Conservation (phyloP, 129 eudicot species). For the Tagetes erecta region DNA sequence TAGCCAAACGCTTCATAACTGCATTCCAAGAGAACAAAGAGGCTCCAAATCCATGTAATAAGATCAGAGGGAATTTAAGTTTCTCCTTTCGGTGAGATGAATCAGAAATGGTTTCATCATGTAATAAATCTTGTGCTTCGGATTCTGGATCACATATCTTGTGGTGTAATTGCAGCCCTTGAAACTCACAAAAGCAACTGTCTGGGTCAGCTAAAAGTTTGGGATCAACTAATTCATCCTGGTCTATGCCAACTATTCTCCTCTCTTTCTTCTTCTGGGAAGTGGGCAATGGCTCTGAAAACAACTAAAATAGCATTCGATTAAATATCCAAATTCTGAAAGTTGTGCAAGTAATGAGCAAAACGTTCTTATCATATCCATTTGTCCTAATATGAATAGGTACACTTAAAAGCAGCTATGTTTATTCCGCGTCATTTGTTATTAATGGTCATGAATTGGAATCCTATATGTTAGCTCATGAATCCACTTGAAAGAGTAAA, state of each 20-base stretch:
- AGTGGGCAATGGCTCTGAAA: conserved; percentile 50
- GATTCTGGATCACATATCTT: conserved; percentile 62
- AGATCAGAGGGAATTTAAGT: conserved; percentile 59
- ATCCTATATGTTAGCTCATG: background rate
- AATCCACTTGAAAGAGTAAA: background rate
- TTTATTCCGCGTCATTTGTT: background rate
- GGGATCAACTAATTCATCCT: conserved; percentile 80
- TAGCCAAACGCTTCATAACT: conserved; percentile 73
- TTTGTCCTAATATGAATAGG: background rate
- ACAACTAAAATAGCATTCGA: conserved; percentile 33
- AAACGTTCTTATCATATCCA: conserved; percentile 3
- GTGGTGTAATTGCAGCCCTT: conserved; percentile 84
- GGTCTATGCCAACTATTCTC: conserved; percentile 71
- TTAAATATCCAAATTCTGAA: conserved; percentile 24
- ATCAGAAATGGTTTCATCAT: conserved; percentile 36
- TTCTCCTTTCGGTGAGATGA: conserved; percentile 26
- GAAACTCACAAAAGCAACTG: conserved; percentile 87
- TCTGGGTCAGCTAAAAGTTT: conserved; percentile 71
- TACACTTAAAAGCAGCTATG: background rate
- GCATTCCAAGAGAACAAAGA: conserved; percentile 82
- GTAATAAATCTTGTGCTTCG: conserved; percentile 36
- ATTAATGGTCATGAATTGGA: background rate
- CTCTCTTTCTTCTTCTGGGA: conserved; percentile 42
- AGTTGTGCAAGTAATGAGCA: background rate
- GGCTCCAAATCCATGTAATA: conserved; percentile 96